A percentile compares a stretch with the other conserved stretches of the same genome.
phyloP scores from a whole-genome alignment of 164 flowering plant species.

The Dillenia turbinata region DNA sequence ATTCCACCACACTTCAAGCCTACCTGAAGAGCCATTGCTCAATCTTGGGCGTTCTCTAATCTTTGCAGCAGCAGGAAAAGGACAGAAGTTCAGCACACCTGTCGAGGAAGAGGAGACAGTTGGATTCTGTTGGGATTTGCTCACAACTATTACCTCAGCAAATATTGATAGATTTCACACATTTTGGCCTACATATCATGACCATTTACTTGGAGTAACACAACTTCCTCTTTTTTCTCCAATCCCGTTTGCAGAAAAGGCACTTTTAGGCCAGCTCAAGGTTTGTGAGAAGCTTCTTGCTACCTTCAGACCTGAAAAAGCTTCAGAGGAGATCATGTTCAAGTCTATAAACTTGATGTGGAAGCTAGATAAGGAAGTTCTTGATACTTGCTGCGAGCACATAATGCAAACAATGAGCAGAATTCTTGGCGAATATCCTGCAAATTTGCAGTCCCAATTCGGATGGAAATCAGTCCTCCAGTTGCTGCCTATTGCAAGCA shows the following conservation, averaged over 20 bases:
- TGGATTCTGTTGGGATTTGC: constrained; percentile 79
- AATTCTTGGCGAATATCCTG: constrained; percentile 54
- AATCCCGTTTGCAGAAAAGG: constrained; percentile 80
- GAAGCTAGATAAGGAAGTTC: constrained; percentile 76
- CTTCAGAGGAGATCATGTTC: constrained; percentile 68
- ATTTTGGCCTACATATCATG: constrained; percentile 82
- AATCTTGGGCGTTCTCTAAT: constrained; percentile 77
- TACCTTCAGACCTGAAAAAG: constrained; percentile 32
- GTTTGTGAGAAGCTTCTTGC: constrained; percentile 51
- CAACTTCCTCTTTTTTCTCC: constrained; percentile 83
- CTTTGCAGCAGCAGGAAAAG: constrained; percentile 87
- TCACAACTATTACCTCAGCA: constrained; percentile 33
- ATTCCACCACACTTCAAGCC: constrained; percentile 46
- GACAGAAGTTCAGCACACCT: constrained; percentile 86
- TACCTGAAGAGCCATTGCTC: constrained; percentile 52
- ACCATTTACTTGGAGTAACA: constrained; percentile 51
- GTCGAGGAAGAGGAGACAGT: constrained; percentile 91
- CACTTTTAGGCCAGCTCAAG: constrained; percentile 49
- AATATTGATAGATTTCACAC: constrained; percentile 48
- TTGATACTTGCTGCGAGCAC: constrained; percentile 60
- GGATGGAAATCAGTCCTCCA: constrained; percentile 81
- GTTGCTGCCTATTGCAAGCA: constrained; percentile 56
- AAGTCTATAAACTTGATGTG: constrained; percentile 78
- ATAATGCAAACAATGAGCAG: constrained; percentile 46
- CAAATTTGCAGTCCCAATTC: constrained; percentile 50